phyloP scores from a whole-genome alignment of 1,284 basidiomycete species.

The Trichosporon faecale region DNA sequence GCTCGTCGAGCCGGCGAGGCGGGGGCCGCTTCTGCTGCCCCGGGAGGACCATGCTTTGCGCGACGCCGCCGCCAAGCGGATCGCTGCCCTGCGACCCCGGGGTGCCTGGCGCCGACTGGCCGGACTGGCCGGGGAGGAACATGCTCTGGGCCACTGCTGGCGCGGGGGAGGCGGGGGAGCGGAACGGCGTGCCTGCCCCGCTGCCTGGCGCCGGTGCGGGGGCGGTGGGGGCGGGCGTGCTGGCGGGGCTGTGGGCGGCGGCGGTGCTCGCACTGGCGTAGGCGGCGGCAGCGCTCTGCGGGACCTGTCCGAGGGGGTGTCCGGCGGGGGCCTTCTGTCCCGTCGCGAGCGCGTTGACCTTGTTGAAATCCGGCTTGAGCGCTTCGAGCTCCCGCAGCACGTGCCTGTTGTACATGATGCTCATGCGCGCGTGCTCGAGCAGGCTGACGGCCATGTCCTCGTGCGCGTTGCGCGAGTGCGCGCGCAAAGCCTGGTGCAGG shows the following conservation, averaged over 20 bases:
- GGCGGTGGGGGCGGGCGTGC: neutral
- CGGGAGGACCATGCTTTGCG: slow-evolving; percentile 47
- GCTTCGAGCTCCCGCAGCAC: slow-evolving; percentile 79
- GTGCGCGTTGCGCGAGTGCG: slow-evolving; percentile 77
- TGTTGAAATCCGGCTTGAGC: slow-evolving; percentile 67
- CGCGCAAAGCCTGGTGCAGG: slow-evolving; percentile 74
- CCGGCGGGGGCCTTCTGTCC: neutral
- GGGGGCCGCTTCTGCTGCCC: slow-evolving; percentile 28
- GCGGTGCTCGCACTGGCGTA: slow-evolving; percentile 5
- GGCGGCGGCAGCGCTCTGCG: neutral
- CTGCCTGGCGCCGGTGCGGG: neutral
- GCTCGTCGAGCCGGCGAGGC: slow-evolving; percentile 41
- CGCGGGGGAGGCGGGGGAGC: slow-evolving; percentile 11
- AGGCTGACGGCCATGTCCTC: slow-evolving; percentile 82
- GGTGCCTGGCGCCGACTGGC: slow-evolving; percentile 20
- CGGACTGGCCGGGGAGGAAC: slow-evolving; percentile 40
- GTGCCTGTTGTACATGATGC: slow-evolving; percentile 85
- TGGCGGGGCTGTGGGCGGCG: neutral
- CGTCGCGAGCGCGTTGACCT: slow-evolving; percentile 29
- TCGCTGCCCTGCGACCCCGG: slow-evolving; percentile 7
- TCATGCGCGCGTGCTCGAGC: slow-evolving; percentile 84
- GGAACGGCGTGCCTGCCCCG: neutral
- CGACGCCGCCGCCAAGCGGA: slow-evolving; percentile 29
- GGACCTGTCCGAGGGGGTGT: neutral
- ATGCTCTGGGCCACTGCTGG: slow-evolving; percentile 36